A percentile compares a stretch with the other conserved stretches of the same genome.
phyloP scores from a whole-genome alignment of 1,284 basidiomycete species.

The Entoloma clypeatum region DNA sequence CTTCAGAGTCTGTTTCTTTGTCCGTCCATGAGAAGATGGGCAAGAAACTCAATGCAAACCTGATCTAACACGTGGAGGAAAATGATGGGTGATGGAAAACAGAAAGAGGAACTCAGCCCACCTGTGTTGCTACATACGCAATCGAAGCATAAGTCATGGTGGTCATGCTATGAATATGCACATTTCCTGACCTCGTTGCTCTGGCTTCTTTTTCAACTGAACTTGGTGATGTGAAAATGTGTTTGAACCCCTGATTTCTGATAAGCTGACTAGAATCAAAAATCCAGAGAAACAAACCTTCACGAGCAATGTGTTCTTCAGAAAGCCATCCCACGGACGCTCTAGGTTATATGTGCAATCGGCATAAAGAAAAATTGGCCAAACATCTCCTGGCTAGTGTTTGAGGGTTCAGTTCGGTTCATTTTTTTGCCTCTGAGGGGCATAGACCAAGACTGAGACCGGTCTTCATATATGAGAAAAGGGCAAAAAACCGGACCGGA shows the following conservation, averaged over 20 bases:
- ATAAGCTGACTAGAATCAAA: background rate
- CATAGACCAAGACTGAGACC: no score
- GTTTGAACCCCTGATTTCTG: constrained; percentile 16
- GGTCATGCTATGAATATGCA: constrained; percentile 11
- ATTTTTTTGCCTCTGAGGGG: no score
- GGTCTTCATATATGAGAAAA: no score
- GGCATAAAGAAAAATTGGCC: constrained; percentile 15
- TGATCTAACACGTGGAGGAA: no score
- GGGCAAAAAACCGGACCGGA: no score
- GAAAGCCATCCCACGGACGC: constrained; percentile 15
- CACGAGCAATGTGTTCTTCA: constrained; percentile 9
- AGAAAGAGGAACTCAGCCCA: background rate
- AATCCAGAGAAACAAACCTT: constrained; percentile 5
- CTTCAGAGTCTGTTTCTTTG: constrained; percentile 11
- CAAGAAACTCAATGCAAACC: no score
- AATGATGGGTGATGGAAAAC: constrained; percentile 7
- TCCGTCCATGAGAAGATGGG: constrained; percentile 8
- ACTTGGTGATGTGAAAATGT: constrained; percentile 18
- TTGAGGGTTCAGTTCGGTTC: no score
- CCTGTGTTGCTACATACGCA: constrained; percentile 15
- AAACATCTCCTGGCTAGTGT: no score
- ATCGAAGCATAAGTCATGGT: constrained; percentile 5
- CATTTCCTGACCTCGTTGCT: constrained; percentile 7
- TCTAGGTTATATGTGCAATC: constrained; percentile 10
- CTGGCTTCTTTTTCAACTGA: constrained; percentile 8